Percentiles rank a stretch among this genome's conserved stretches.
Conservation (phyloP, 371 early-diverging fungal species). For the Syncephalastrum sp. region DNA sequence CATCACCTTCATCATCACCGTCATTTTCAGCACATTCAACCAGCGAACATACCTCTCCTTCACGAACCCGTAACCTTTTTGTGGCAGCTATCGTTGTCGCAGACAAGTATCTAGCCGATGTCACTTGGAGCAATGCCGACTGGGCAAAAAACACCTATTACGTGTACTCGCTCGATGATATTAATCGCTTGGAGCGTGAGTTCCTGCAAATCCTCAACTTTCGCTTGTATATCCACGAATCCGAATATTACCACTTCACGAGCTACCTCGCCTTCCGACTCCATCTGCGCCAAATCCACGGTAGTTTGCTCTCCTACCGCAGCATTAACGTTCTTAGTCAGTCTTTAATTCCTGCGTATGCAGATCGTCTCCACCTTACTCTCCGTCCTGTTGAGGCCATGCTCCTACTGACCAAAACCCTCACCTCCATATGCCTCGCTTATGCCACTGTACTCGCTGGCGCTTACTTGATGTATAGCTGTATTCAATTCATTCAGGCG, state of each 20-base stretch:
- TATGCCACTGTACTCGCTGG: constrained; percentile 24
- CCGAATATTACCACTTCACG: constrained; percentile 47
- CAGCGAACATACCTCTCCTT: no score
- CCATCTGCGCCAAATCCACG: constrained; percentile 38
- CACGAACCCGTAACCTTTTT: constrained; percentile 27
- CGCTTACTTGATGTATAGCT: constrained; percentile 6
- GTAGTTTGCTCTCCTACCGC: constrained; percentile 42
- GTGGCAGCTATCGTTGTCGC: constrained; percentile 38
- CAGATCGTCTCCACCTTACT: constrained; percentile 42
- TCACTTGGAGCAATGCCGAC: constrained; percentile 59
- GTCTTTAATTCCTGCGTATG: constrained; percentile 40
- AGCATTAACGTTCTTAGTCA: constrained; percentile 52
- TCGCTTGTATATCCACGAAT: constrained; percentile 39
- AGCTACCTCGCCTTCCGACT: constrained; percentile 48
- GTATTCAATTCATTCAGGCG: no score
- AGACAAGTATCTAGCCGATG: constrained; percentile 45
- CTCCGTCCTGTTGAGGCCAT: constrained; percentile 40
- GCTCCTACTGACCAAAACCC: constrained; percentile 30
- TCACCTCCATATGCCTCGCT: constrained; percentile 21
- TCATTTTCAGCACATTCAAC: no score
- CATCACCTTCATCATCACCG: no score
- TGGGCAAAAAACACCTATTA: constrained; percentile 58
- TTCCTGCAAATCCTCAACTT: constrained; percentile 47
- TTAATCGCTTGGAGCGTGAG: constrained; percentile 50
- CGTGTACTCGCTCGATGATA: constrained; percentile 41